Conservation (phyloP, 179 eudicot species). For the Beta corolliflora region DNA sequence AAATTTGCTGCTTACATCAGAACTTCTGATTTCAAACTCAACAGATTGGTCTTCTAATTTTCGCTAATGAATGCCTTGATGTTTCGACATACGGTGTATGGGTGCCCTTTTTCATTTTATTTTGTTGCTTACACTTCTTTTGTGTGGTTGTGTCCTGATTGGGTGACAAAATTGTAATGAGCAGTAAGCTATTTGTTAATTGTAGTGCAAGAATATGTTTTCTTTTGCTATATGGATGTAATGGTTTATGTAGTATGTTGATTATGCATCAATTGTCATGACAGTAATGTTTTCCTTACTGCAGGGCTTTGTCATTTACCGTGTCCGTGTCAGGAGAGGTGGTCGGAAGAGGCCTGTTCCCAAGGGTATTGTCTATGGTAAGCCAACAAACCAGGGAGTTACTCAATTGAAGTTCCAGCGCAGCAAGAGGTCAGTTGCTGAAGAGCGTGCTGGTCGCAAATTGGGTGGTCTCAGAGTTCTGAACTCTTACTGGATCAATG, state of each 20-base stretch:
- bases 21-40: no score
- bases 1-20: no score
- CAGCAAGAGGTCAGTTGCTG: conserved; percentile 64
- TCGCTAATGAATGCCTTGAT: no score
- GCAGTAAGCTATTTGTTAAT: not conserved
- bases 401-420: conserved; percentile 70
- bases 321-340: conserved; percentile 71
- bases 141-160: not conserved
- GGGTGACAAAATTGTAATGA: not conserved
- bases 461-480: conserved; percentile 62
- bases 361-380: conserved; percentile 77
- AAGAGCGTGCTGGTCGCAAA: conserved; percentile 59
- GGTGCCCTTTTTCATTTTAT: not conserved
- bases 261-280: not conserved
- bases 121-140: not conserved
- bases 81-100: no score
- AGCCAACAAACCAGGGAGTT: conserved; percentile 80
- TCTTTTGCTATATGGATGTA: no score
- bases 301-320: conserved; percentile 63
- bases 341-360: conserved; percentile 78
- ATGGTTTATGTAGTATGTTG: not conserved
- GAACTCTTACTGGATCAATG: conserved; percentile 67
- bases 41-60: no score
- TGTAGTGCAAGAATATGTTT: not conserved
- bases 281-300: not conserved